Conservation (phyloP, 768 basidiomycete genomes). For the Lentinula sp. region DNA sequence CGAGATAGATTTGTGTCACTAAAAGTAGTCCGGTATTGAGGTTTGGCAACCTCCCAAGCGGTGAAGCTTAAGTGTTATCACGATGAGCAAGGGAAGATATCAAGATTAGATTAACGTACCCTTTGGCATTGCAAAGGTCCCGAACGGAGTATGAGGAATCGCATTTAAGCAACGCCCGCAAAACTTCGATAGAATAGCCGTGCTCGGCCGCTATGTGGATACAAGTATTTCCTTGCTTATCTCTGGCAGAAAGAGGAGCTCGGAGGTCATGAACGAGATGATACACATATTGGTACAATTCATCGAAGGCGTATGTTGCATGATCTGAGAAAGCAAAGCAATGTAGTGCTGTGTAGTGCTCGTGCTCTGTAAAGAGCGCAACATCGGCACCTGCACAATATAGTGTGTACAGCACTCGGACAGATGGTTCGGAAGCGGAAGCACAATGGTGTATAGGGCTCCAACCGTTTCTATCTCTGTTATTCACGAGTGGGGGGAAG, state of each 20-base stretch:
- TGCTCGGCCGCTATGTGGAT: conserved; percentile 76
- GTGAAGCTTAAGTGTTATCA: conserved; percentile 25
- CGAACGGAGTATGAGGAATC: conserved; percentile 52
- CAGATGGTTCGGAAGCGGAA: conserved; percentile 46
- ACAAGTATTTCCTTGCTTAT: conserved; percentile 69
- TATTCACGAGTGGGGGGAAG: conserved; percentile 57
- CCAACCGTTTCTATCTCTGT: conserved; percentile 65
- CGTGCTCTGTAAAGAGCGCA: conserved; percentile 57
- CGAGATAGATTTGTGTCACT: conserved; percentile 44
- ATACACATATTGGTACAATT: conserved; percentile 52
- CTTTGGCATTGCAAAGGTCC: conserved; percentile 62
- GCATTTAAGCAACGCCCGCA: conserved; percentile 59
- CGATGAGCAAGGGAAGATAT: background rate
- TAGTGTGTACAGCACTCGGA: conserved; percentile 60
- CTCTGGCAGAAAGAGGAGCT: conserved; percentile 60
- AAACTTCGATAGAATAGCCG: conserved; percentile 57
- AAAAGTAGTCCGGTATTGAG: conserved; percentile 61
- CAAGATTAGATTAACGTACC: conserved; percentile 37
- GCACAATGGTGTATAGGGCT: conserved; percentile 69
- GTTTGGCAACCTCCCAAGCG: conserved; percentile 60
- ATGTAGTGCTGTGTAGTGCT: conserved; percentile 65
- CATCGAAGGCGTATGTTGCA: conserved; percentile 25
- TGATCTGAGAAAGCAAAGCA: conserved; percentile 45
- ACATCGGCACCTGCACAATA: conserved; percentile 75
- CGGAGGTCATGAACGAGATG: conserved; percentile 68